Conservation (phyloP, 2,329 filamentous ascomycete genomes). For the Penicillium decumbens region DNA sequence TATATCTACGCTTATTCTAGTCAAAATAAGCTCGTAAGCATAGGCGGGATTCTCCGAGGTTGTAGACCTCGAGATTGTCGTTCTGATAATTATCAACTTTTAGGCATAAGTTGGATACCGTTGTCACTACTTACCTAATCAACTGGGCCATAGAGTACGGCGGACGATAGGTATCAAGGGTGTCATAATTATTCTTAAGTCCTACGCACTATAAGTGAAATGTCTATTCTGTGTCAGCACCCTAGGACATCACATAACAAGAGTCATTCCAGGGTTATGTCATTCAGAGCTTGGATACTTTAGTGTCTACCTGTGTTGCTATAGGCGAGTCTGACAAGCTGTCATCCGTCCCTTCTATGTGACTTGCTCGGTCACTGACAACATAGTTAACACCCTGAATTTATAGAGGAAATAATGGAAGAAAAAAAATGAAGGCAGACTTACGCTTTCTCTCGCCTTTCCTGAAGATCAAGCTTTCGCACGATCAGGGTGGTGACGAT, state of each 20-base stretch:
- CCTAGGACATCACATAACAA: neutral
- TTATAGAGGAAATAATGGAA: neutral
- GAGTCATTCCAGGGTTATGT: neutral
- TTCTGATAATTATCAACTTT: no score
- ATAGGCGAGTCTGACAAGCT: neutral
- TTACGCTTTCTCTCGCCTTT: neutral
- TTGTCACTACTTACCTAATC: no score
- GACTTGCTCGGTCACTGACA: neutral
- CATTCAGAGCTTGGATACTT: neutral
- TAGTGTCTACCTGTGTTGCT: neutral
- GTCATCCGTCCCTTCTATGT: neutral
- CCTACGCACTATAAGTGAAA: no score
- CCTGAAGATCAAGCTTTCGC: slow-evolving; percentile 9
- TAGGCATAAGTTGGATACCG: no score
- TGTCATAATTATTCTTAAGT: no score
- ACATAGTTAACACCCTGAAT: neutral
- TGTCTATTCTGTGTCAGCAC: no score
- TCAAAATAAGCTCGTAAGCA: no score
- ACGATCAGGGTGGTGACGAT: slow-evolving; percentile 51
- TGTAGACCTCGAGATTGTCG: no score
- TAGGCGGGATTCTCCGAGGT: no score
- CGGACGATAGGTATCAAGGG: no score
- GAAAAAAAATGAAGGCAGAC: neutral
- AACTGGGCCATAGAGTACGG: no score
- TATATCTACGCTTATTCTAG: no score